A percentile compares a stretch with the other conserved stretches of the same genome.
Conservation (phyloP, 129 eudicot species). For the Flaveria ramosissima region DNA sequence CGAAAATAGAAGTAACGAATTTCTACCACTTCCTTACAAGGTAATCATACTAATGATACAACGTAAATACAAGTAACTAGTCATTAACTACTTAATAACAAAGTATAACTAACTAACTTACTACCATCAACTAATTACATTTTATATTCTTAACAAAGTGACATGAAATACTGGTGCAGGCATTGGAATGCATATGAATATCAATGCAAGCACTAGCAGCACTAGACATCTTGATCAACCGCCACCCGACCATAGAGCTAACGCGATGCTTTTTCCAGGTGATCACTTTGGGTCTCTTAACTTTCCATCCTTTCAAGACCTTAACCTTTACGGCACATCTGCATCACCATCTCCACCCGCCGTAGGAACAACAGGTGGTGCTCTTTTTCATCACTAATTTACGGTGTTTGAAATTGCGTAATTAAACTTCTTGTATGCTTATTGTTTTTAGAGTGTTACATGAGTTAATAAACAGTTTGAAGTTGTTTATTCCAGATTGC, state of each 20-base stretch:
- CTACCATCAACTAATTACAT: not conserved
- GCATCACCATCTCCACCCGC: constrained; percentile 39
- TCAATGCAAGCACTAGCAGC: constrained; percentile 31
- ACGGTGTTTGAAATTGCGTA: not conserved
- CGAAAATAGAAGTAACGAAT: not conserved
- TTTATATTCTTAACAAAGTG: constrained; percentile 7
- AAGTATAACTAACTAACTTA: not conserved
- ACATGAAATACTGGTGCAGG: constrained; percentile 17
- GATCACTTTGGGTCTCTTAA: constrained; percentile 54
- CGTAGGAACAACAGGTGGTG: constrained; percentile 36
- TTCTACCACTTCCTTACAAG: not conserved
- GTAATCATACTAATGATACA: not conserved
- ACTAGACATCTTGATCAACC: constrained; percentile 39
- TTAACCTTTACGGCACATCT: constrained; percentile 66
- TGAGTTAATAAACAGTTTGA: not conserved
- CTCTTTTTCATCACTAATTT: constrained; percentile 15
- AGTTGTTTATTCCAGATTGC: not conserved
- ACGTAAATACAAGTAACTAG: not conserved
- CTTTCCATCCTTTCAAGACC: constrained; percentile 91
- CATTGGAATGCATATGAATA: constrained; percentile 40
- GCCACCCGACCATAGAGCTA: constrained; percentile 21
- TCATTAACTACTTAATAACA: not conserved
- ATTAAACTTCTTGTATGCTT: not conserved
- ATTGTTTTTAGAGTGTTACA: not conserved
- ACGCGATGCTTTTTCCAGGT: constrained; percentile 30